These are phyloP conservation scores for Xylaria acuta DNA, from an alignment of 495 filamentous ascomycete species.

Conservation along the genomic window DNA sequence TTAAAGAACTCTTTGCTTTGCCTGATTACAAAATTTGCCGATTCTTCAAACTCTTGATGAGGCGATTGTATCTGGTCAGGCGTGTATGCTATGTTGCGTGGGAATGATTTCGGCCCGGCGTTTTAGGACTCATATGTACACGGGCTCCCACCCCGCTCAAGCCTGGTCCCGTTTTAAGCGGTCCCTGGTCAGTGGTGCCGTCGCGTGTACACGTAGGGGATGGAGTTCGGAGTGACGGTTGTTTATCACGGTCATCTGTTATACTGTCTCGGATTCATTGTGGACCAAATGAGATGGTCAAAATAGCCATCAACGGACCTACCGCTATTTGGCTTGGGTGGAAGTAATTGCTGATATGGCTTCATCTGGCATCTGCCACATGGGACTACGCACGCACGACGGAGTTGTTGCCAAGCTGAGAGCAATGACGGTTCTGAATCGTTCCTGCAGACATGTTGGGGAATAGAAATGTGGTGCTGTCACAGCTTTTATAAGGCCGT, in stretches of 20 bases:
- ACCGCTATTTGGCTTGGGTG: background rate
- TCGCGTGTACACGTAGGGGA: background rate
- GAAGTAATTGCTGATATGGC: slow-evolving; percentile 15
- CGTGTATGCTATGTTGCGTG: slow-evolving; percentile 16
- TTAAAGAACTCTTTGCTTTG: background rate
- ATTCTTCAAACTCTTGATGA: slow-evolving; percentile 1
- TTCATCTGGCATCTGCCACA: background rate
- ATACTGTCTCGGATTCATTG: background rate
- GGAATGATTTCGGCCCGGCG: slow-evolving; percentile 16
- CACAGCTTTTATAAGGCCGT: background rate
- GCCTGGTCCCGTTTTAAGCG: slow-evolving; percentile 1
- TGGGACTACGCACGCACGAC: background rate
- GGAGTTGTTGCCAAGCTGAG: background rate
- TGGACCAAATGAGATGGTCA: slow-evolving; percentile 1
- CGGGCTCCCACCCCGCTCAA: background rate
- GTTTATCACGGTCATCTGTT: background rate
- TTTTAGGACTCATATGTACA: slow-evolving; percentile 14
- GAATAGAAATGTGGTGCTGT: background rate
- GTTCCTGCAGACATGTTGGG: background rate
- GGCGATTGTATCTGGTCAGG: background rate
- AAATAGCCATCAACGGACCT: background rate
- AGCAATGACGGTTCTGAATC: background rate
- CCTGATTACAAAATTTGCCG: slow-evolving; percentile 24
- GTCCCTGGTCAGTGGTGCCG: background rate
- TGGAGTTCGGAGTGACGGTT: slow-evolving; percentile 3